phyloP scores from a whole-genome alignment of 805 yeast species.

The Saturnispora ahearnii region DNA sequence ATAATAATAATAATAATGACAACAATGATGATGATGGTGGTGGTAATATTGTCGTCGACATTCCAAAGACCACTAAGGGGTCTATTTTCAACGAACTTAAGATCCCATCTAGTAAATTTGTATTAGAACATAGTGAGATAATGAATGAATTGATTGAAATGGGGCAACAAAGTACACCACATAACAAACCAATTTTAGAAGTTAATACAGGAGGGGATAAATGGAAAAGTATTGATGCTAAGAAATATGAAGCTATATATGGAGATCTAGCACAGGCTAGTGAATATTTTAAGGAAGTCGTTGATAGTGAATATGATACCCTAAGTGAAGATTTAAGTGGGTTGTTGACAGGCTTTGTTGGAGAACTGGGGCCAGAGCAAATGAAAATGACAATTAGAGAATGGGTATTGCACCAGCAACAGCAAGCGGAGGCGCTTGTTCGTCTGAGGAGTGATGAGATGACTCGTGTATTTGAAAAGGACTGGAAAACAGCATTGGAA shows the following conservation, averaged over 20 bases:
- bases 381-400: constrained; percentile 59
- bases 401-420: constrained; percentile 56
- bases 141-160: constrained; percentile 7
- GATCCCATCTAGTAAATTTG: background rate
- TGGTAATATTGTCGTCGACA: background rate
- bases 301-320: constrained; percentile 29
- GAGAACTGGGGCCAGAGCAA: constrained; percentile 62
- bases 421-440: constrained; percentile 42
- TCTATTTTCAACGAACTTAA: background rate
- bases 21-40: background rate
- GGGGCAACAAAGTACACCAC: constrained; percentile 16
- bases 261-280: constrained; percentile 28
- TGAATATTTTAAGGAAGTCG: constrained; percentile 19
- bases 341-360: constrained; percentile 50
- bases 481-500: constrained; percentile 43
- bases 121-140: constrained; percentile 12
- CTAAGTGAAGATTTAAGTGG: constrained; percentile 60
- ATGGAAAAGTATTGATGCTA: constrained; percentile 20
- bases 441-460: constrained; percentile 38
- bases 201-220: background rate
- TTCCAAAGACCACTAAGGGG: background rate
- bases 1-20: background rate
- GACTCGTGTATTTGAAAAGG: constrained; percentile 38
- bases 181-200: background rate
- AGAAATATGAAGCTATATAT: constrained; percentile 19